Base-by-base conservation (phyloP, 148 eudicot genomes). In the Selenicereus undatus region DNA sequence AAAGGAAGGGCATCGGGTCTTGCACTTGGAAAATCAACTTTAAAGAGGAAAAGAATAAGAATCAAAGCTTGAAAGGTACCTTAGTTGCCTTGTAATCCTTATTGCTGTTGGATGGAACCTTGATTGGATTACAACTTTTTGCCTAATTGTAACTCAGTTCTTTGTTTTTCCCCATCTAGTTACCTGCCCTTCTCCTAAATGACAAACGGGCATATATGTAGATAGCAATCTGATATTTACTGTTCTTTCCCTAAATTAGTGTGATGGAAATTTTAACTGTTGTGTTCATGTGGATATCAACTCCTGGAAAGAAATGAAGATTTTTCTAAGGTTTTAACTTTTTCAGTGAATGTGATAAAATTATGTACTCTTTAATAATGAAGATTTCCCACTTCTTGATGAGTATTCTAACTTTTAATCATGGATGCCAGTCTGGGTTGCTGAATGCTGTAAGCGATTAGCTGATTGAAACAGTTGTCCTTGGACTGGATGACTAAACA, bases 21-120 rank as follows among this genome's bases (percentile, higher is more conserved):
- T 72, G 73, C 76, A 77, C 70, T 73, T 71, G 42, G 72, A 71
- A 75, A 76, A 45, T 85, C 51, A 72, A 74, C 76, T 79, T 73
- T 74, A 75, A 82, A 22, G 78, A 51, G 36, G 32, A 76, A 76
- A 79, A 69, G 48, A 12, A 45, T 54, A 11, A 79, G 76, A 79
- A 83, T 32, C 76, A 76, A 58, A 80, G 77, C 82, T 70, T 76
- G 86, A 56, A 83, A 79, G 72, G 73, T 81, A 81, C 76, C 82
- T 74, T 81, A 65, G 75, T 79, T 83, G 79, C 76, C 75, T 83
- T 32, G 12, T 71, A 66, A 43, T 80, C 72, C 65, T n/a, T 50
- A 79, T 76, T 79, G 85, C 76, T 75, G 79, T 75, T 29, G 30
- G 72, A 82, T 72, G 84, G 81, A 77, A 75, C 82, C 76, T 68